phyloP scores from a whole-genome alignment of 768 basidiomycete genomes.

The Boletus sp. region DNA sequence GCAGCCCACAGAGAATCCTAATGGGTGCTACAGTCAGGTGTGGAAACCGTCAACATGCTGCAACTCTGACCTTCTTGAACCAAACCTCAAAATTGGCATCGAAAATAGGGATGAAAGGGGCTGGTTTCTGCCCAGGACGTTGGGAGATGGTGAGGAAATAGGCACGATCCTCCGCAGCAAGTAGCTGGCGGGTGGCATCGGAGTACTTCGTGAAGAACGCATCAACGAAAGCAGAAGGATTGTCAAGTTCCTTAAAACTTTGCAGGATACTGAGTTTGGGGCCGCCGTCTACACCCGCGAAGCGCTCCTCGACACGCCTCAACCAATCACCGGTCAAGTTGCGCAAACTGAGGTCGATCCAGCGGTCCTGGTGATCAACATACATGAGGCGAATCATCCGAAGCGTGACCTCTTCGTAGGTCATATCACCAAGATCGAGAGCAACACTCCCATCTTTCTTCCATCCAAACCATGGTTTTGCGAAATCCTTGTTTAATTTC shows the following conservation, averaged over 20 bases:
- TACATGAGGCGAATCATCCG: conserved; percentile 95
- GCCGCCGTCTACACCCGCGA: conserved; percentile 83
- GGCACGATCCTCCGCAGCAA: conserved; percentile 89
- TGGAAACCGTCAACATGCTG: neutral
- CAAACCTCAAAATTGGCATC: conserved; percentile 94
- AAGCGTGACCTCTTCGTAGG: conserved; percentile 92
- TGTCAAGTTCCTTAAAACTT: conserved; percentile 80
- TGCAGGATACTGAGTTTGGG: conserved; percentile 80
- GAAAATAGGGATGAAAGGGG: conserved; percentile 94
- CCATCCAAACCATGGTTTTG: conserved; percentile 96
- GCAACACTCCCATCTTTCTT: conserved; percentile 89
- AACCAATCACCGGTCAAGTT: conserved; percentile 97
- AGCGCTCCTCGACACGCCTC: conserved; percentile 91
- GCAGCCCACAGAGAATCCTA: conserved; percentile 97
- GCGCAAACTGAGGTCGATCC: conserved; percentile 89
- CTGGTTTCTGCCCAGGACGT: conserved; percentile 96
- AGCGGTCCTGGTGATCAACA: conserved; percentile 84
- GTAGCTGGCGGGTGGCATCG: conserved; percentile 75
- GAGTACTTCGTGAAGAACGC: conserved; percentile 85
- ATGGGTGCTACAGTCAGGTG: conserved; percentile 8
- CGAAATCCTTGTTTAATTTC: conserved; percentile 92
- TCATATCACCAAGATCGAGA: conserved; percentile 92
- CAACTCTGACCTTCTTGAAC: conserved; percentile 89
- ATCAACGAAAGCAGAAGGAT: conserved; percentile 73
- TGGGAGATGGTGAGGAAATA: conserved; percentile 97